phyloP scores from a whole-genome alignment of 1,284 basidiomycete genomes.

The Amylostereum chailletii region DNA sequence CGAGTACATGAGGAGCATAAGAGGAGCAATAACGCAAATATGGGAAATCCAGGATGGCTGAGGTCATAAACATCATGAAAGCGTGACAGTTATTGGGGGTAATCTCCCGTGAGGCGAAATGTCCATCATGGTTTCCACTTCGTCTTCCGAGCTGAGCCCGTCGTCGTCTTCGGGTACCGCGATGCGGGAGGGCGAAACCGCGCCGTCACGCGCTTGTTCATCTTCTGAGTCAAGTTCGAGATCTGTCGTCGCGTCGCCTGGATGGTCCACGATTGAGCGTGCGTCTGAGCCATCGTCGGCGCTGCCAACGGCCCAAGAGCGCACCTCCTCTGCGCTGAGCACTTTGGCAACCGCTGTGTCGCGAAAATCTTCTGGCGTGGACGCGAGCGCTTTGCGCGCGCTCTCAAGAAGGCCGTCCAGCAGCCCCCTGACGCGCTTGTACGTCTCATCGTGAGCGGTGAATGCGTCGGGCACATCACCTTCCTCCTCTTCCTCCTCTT shows the following conservation, averaged over 20 bases:
- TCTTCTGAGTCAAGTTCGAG: slow-evolving; percentile 14
- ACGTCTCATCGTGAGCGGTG: slow-evolving; percentile 38
- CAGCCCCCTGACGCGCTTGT: slow-evolving; percentile 47
- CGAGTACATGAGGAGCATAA: no score
- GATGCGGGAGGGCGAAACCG: slow-evolving; percentile 25
- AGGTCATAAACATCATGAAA: slow-evolving; percentile 19
- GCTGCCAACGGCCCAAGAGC: slow-evolving; percentile 38
- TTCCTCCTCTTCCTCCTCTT: slow-evolving; percentile 29
- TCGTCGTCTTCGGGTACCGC: slow-evolving; percentile 21
- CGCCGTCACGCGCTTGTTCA: slow-evolving; percentile 15
- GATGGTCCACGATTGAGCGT: slow-evolving; percentile 14
- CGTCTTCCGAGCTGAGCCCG: slow-evolving; percentile 22
- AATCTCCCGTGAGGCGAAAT: slow-evolving; percentile 12
- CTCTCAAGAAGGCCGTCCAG: slow-evolving; percentile 57
- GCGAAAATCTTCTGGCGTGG: slow-evolving; percentile 41
- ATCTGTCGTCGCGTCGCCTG: slow-evolving; percentile 13
- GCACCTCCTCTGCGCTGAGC: slow-evolving; percentile 61
- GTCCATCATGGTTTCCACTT: slow-evolving; percentile 28
- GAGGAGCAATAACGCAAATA: not conserved
- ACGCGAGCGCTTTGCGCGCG: slow-evolving; percentile 54
- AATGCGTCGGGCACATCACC: slow-evolving; percentile 26
- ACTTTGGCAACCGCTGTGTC: slow-evolving; percentile 51
- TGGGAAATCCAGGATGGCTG: slow-evolving; percentile 4
- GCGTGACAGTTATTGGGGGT: slow-evolving; percentile 34
- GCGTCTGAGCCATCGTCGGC: slow-evolving; percentile 18